Conservation (phyloP, 352 stramenopile species). For the Pythium rhizo-oryzae region DNA sequence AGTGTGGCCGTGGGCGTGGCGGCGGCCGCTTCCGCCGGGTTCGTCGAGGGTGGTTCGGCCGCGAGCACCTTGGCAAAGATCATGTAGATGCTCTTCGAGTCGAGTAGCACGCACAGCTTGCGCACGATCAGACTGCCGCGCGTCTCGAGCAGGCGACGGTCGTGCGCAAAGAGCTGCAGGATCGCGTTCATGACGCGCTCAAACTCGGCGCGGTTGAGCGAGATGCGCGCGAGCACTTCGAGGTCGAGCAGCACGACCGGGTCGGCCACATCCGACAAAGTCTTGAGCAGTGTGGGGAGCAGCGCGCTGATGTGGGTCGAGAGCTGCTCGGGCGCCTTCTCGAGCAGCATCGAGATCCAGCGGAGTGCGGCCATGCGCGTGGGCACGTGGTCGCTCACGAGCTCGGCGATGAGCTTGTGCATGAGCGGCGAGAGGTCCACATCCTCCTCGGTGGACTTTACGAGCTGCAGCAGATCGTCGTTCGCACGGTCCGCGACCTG, state of each 20-base stretch:
- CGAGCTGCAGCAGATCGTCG: constrained; percentile 93
- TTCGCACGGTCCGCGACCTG: constrained; percentile 97
- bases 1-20: constrained; percentile 42
- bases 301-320: constrained; percentile 92
- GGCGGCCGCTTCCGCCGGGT: constrained; percentile 4
- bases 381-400: constrained; percentile 96
- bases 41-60: constrained; percentile 41
- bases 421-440: constrained; percentile 95
- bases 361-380: constrained; percentile 94
- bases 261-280: constrained; percentile 96
- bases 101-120: constrained; percentile 97
- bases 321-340: constrained; percentile 96
- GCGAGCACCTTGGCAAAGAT: constrained; percentile 96
- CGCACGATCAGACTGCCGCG: constrained; percentile 98
- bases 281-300: constrained; percentile 95
- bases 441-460: constrained; percentile 90
- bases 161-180: constrained; percentile 93
- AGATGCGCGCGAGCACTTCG: constrained; percentile 96
- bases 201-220: constrained; percentile 91
- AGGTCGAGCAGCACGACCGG: constrained; percentile 96
- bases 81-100: constrained; percentile 98
- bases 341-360: constrained; percentile 99
- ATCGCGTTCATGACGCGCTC: constrained; percentile 95
- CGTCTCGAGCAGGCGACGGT: constrained; percentile 89
- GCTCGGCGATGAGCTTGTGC: constrained; percentile 94